Base-by-base conservation (phyloP, 2,329 filamentous ascomycete genomes). In the Coniochaeta pulveracea region DNA sequence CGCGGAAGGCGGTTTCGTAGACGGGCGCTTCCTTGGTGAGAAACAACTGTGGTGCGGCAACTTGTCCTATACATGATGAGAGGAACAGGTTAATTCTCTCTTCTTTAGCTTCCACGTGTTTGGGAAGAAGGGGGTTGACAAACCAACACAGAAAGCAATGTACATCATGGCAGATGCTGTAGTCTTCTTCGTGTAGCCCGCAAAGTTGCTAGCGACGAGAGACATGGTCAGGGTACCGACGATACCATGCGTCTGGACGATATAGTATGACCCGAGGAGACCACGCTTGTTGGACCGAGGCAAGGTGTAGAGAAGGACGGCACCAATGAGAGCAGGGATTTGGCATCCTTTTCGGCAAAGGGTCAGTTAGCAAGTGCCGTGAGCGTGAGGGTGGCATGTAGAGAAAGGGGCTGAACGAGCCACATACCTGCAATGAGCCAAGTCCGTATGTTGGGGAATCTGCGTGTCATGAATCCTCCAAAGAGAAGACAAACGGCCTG, bases 221-320 rank as follows among this genome's bases (percentile, higher is more conserved):
- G 75, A 77, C 44, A 85, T 64, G 7, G 69, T 62, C 10, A 84
- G 59, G 2, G 75, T 80, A 45, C 80, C 72, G 0, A 78, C 79
- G 0, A 79, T 76, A 80, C 80, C 85, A 66, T 85, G 86, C 5
- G 76, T 82, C 12, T 85, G 64, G 0, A 75, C 77, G 40, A 85
- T 78, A 56, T 85, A 86, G 62, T 85, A 86, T 46, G 66, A 71
- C 46, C 85, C 71, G 10, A 85, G 58, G 1, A 86, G 64, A 5
- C 80, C 80, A 18, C 76, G 65, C 52, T 79, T 69, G 22, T 72
- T 74, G 6, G 66, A 52, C 22, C 63, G 61, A 16, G 68, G 53
- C 6, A 85, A 65, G 0, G 73, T 78, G 68, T 85, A 79, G 35
- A 85, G 68, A 24, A 83, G 67, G 34, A 82, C 76, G 2, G 80